phyloP scores from a whole-genome alignment of 495 filamentous ascomycete species.

The Letharia columbiana region DNA sequence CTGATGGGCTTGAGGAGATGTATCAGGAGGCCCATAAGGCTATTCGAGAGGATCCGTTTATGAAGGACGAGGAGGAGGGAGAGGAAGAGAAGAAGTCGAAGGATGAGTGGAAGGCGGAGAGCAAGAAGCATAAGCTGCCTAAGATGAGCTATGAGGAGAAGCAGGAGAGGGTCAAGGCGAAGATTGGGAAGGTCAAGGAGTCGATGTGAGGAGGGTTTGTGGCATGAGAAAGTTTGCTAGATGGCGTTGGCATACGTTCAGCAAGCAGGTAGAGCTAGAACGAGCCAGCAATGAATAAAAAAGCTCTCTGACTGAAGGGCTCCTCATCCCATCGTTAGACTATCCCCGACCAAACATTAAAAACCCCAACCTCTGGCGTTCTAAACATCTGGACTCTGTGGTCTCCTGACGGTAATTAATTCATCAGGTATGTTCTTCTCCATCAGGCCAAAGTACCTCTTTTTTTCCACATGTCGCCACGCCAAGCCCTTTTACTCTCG shows the following conservation, averaged over 20 bases:
- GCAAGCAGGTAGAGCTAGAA: background rate
- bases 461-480: background rate
- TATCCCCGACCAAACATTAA: too few species aligned
- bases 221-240: background rate
- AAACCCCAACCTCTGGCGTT: background rate
- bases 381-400: background rate
- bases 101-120: conserved; percentile 95
- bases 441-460: background rate
- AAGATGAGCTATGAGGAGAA: conserved; percentile 79
- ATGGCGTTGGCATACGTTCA: conserved; percentile 9
- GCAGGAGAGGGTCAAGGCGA: conserved; percentile 70
- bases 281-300: background rate
- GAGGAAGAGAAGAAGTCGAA: conserved; percentile 64
- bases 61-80: conserved; percentile 55
- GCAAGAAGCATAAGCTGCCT: conserved; percentile 67
- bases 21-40: conserved; percentile 90
- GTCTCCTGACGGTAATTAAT: background rate
- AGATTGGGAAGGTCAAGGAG: conserved; percentile 67
- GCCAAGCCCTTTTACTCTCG: background rate
- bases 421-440: too few species aligned
- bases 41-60: conserved; percentile 97
- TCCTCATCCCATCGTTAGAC: background rate
- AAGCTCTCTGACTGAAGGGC: background rate
- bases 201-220: conserved; percentile 13
- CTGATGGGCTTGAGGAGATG: conserved; percentile 93